Evolutionary conservation across 352 stramenopile genomes (phyloP).

Genomic region (Hyaloperonospora arabidopsidis): DNA sequence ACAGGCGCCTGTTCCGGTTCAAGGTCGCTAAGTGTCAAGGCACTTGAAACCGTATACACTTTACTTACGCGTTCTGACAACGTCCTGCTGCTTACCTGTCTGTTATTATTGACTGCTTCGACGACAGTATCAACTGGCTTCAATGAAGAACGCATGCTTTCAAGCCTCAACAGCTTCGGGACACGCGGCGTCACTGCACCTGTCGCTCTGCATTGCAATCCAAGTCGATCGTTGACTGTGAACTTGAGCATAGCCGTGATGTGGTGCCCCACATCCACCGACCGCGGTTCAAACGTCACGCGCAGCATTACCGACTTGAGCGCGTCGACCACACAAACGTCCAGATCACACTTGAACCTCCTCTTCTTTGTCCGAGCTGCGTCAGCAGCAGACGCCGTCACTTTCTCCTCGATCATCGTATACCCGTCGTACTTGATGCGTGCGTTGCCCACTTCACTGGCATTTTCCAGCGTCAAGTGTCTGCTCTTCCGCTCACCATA

Average conservation of each 20-base stretch:
- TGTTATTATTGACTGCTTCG: constrained; percentile 1
- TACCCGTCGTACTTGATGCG: constrained; percentile 70
- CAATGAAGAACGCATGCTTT: constrained; percentile 5
- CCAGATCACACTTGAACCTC: constrained; percentile 66
- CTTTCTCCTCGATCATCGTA: constrained; percentile 20
- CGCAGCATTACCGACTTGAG: constrained; percentile 44
- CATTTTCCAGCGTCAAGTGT: constrained; percentile 48
- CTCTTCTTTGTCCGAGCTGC: constrained; percentile 11
- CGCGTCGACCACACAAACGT: constrained; percentile 59
- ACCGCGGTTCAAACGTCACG: constrained; percentile 54
- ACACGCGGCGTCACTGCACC: constrained; percentile 23
- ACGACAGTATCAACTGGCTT: constrained; percentile 6
- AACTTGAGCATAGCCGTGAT: constrained; percentile 47
- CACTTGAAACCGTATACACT: constrained; percentile 9
- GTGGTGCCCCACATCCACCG: constrained; percentile 33
- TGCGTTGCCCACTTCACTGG: constrained; percentile 47
- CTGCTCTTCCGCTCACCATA: constrained; percentile 41
- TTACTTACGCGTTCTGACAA: constrained; percentile 3
- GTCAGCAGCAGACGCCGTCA: not conserved
- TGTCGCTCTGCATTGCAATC: constrained; percentile 42
- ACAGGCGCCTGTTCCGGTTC: constrained; percentile 19
- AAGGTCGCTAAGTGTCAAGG: constrained; percentile 1
- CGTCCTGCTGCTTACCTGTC: constrained; percentile 1
- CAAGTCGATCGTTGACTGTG: constrained; percentile 53
- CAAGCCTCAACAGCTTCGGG: constrained; percentile 22